phyloP scores from a whole-genome alignment of 495 filamentous ascomycete species.

The Podospora pseudoanserina region DNA sequence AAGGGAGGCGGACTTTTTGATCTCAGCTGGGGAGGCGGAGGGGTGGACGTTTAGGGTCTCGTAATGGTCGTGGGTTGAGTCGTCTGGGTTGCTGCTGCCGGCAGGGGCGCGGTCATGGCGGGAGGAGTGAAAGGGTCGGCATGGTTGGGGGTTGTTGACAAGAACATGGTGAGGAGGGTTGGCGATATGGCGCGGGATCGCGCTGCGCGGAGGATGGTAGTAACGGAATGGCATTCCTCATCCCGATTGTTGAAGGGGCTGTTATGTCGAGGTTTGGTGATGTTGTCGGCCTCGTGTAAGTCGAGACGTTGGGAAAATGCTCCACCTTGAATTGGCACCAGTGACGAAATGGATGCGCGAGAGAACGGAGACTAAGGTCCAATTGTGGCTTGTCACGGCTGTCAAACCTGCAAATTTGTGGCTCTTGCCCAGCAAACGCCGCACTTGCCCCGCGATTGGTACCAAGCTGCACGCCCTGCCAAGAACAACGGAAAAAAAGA shows the following conservation, averaged over 20 bases:
- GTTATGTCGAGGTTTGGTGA: slow-evolving; percentile 13
- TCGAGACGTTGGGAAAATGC: background rate
- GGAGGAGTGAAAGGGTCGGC: slow-evolving; percentile 42
- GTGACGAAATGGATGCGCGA: slow-evolving; percentile 22
- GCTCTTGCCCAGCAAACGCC: background rate
- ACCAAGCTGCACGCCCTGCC: background rate
- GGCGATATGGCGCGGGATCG: slow-evolving; percentile 23
- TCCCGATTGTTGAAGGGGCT: slow-evolving; percentile 26
- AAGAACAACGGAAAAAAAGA: background rate
- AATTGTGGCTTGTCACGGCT: slow-evolving; percentile 3
- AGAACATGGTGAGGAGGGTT: slow-evolving; percentile 12
- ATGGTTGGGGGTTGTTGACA: slow-evolving; percentile 10
- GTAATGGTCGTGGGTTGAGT: slow-evolving; percentile 60
- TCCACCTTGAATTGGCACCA: slow-evolving; percentile 7
- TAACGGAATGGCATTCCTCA: slow-evolving; percentile 54
- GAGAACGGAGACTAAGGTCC: background rate
- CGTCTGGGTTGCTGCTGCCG: slow-evolving; percentile 21
- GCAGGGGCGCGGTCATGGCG: slow-evolving; percentile 27
- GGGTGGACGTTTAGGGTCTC: slow-evolving; percentile 71
- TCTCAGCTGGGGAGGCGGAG: slow-evolving; percentile 66
- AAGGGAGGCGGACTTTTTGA: slow-evolving; percentile 67
- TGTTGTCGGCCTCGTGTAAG: slow-evolving; percentile 2
- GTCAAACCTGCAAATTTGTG: background rate
- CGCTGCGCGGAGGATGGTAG: slow-evolving; percentile 22
- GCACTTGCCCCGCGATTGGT: slow-evolving; percentile 18